Conservation (phyloP, 768 basidiomycete species). For the Lentinus brumalis region DNA sequence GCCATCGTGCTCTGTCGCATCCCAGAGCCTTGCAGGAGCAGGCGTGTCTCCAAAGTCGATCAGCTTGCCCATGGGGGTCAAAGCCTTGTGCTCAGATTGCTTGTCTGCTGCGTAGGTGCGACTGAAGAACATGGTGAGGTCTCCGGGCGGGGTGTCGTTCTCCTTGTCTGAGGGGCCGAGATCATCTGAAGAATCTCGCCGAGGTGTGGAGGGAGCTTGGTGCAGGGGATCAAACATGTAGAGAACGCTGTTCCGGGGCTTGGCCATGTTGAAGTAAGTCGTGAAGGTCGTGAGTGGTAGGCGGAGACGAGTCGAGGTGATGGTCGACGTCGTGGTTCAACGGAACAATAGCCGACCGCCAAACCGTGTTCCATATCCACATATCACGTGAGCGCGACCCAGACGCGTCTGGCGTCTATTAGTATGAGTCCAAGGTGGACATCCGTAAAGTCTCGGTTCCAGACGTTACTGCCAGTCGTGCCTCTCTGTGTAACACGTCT, state of each 20-base stretch:
- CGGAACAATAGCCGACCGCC: conserved; percentile 4
- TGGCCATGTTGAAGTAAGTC: conserved; percentile 14
- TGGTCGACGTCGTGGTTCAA: conserved; percentile 4
- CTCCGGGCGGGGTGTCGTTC: conserved; percentile 31
- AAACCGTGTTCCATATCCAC: not conserved
- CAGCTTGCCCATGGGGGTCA: conserved; percentile 31
- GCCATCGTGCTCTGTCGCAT: conserved; percentile 13
- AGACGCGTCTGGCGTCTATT: not conserved
- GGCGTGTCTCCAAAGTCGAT: conserved; percentile 33
- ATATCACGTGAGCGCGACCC: conserved; percentile 14
- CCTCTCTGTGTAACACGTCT: no score
- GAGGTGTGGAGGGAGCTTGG: conserved; percentile 26
- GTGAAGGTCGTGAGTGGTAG: conserved; percentile 15
- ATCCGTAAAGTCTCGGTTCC: not conserved
- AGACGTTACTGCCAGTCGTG: not conserved
- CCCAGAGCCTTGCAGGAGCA: conserved; percentile 6
- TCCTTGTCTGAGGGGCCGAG: conserved; percentile 36
- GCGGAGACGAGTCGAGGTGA: not conserved
- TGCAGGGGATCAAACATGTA: conserved; percentile 36
- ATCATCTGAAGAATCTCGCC: conserved; percentile 31
- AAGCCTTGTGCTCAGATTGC: not conserved
- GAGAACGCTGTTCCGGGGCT: conserved; percentile 35
- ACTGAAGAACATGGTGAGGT: conserved; percentile 35
- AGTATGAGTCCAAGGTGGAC: not conserved
- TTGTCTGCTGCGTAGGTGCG: conserved; percentile 26